A percentile compares a stretch with the other conserved stretches of the same genome.
phyloP scores from a whole-genome alignment of 163 green algal genomes.

The Scenedesmus sp. region DNA sequence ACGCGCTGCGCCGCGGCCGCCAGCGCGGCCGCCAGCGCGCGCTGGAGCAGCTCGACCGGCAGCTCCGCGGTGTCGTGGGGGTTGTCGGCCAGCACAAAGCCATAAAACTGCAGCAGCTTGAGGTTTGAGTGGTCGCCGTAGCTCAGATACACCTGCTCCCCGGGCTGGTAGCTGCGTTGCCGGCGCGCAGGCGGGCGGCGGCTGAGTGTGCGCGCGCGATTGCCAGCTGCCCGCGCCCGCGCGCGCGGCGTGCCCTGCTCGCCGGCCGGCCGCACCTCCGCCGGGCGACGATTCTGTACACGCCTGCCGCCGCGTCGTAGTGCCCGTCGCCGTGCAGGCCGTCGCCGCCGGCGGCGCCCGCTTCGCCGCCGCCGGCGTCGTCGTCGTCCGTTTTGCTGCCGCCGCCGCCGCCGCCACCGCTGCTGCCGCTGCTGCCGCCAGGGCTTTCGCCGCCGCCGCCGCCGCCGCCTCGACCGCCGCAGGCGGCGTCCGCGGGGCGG shows the following conservation, averaged over 20 bases:
- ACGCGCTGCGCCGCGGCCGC: slow-evolving; percentile 3
- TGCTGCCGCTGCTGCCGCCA: not conserved
- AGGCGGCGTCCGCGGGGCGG: too few species aligned
- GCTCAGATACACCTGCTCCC: slow-evolving; percentile 77
- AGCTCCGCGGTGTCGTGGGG: slow-evolving; percentile 66
- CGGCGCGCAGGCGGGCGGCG: not conserved
- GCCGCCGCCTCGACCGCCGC: too few species aligned
- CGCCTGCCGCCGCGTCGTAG: slow-evolving; percentile 39
- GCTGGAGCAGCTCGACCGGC: slow-evolving; percentile 36
- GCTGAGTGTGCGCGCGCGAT: too few species aligned
- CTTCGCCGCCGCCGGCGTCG: not conserved
- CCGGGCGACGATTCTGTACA: slow-evolving; percentile 55
- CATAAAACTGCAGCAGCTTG: slow-evolving; percentile 80
- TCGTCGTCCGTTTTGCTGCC: not conserved
- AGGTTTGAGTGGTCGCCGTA: slow-evolving; percentile 82
- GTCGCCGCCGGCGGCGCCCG: not conserved
- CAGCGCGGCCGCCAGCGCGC: not conserved
- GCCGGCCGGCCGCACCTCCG: not conserved
- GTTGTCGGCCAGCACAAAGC: slow-evolving; percentile 76
- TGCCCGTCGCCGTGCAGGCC: slow-evolving; percentile 52
- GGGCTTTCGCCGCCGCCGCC: not conserved
- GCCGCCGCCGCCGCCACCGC: not conserved
- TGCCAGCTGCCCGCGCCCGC: too few species aligned
- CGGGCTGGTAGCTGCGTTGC: slow-evolving; percentile 21
- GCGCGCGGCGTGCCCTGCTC: not conserved